Base-by-base conservation (phyloP, 305 asterid species). In the Fraxinus xanthoxyloides region DNA sequence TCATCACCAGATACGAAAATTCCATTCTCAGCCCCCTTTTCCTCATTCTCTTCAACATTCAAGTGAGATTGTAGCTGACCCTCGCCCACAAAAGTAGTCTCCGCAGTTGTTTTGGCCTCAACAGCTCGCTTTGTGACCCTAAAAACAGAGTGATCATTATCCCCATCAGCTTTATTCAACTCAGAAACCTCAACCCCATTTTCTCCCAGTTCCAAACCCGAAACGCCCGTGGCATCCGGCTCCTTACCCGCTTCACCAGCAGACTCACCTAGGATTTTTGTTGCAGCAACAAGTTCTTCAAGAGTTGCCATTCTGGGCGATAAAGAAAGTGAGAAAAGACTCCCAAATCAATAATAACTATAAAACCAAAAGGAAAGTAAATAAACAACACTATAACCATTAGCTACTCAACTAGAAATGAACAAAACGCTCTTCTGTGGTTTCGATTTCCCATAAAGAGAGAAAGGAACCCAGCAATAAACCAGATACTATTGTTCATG, bases 211-310 rank as follows among this genome's bases (percentile, higher is more conserved):
- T 86, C 74, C 13, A 85, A 80, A 61, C 46, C 85, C 26, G 85
- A 81, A 4, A 75, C 77, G 75, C 85, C 85, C 82, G 63, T 63
- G 21, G 74, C 5, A 0, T 70, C 84, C 13, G 82, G 23, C 72
- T 83, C 82, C 76, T 79, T 82, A 6, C 81, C 13, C 30, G 10
- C 28, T 7, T 59, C 13, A 0, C 69, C 69, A 7, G 28, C 13
- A 21, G 26, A 59, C 12, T 19, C 69, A 3, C 30, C 78, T 31
- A 81, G 82, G 35, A 81, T 23, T 77, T 85, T 78, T 5, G 89
- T 34, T 48, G 88, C 89, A 76, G 83, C 87, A 19, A 40, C 90
- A 23, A 84, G 82, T 56, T 85, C 88, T 75, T 83, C 87, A 35
- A 82, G 73, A 67, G 84, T 36, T 9, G 81, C 86, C 86, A 87